Conservation (phyloP, 345 rosid species). For the Bruguiera sexangula region DNA sequence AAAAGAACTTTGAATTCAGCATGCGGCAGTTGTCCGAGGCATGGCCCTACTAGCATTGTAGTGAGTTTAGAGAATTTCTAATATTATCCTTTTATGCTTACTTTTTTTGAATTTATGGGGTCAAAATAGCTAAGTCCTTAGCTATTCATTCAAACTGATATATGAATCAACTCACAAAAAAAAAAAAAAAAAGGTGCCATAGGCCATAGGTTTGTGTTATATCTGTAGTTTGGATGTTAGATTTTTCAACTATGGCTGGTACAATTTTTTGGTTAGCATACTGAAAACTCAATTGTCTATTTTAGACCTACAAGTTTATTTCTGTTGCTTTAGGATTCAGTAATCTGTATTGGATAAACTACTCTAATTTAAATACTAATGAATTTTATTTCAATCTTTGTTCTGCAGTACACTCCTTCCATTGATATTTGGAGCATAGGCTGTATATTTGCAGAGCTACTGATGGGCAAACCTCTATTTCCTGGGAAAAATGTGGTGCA, state of each 20-base stretch:
- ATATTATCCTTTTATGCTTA: no score
- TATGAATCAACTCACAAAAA: no score
- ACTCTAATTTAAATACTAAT: constrained; percentile 10
- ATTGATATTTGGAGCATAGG: constrained; percentile 99
- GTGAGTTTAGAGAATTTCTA: no score
- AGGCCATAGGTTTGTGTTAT: neutral
- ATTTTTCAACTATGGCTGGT: neutral
- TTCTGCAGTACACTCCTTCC: constrained; percentile 94
- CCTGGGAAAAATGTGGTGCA: constrained; percentile 96
- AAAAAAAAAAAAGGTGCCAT: no score
- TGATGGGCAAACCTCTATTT: constrained; percentile 85
- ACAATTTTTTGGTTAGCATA: neutral
- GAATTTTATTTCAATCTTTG: constrained; percentile 9
- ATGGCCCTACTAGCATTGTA: no score
- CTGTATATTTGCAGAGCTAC: constrained; percentile 93
- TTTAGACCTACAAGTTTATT: neutral
- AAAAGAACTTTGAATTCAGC: no score
- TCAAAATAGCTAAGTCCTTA: no score
- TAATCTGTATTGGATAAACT: neutral
- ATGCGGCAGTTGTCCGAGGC: no score
- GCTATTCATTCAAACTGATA: no score
- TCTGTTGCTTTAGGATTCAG: neutral
- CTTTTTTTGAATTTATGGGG: no score
- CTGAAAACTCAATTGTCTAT: constrained; percentile 2
- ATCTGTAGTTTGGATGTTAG: neutral